Evolutionary conservation across 2,329 filamentous ascomycete genomes (phyloP).

Genomic region (Neonectria neomacrospora): DNA sequence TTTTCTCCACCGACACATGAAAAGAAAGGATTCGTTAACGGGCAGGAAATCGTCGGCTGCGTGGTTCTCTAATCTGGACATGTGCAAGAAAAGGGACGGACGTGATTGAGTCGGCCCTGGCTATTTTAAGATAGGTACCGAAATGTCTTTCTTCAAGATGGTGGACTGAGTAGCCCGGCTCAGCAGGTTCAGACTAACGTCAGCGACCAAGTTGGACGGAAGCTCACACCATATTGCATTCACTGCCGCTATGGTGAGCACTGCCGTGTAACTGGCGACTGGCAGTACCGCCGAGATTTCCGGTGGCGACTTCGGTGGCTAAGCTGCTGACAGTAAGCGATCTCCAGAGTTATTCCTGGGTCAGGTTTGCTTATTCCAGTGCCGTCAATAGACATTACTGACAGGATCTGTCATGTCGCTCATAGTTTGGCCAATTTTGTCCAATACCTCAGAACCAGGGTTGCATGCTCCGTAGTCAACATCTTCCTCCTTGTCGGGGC

Average conservation of each 20-base stretch:
- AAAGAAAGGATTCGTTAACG: no score
- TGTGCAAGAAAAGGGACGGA: background rate
- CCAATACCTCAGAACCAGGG: slow-evolving; percentile 31
- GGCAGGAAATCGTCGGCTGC: background rate
- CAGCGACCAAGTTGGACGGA: background rate
- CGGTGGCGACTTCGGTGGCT: background rate
- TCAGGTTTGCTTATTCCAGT: slow-evolving; percentile 9
- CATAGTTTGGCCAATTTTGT: slow-evolving; percentile 33
- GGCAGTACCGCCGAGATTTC: background rate
- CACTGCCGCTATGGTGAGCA: background rate
- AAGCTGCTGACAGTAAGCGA: background rate
- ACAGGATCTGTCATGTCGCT: slow-evolving; percentile 22
- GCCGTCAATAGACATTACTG: slow-evolving; percentile 8
- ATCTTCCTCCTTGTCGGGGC: slow-evolving; percentile 18
- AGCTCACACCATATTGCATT: background rate
- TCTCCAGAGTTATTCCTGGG: background rate
- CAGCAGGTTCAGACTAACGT: background rate
- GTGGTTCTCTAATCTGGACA: background rate
- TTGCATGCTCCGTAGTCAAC: slow-evolving; percentile 37
- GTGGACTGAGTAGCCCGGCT: background rate
- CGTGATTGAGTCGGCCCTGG: background rate
- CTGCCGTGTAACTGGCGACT: no score
- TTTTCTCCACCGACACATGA: background rate
- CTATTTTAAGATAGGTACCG: background rate
- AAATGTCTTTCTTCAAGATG: background rate